Base-by-base conservation (phyloP, 768 basidiomycete genomes). In the Hypholoma fasciculare region DNA sequence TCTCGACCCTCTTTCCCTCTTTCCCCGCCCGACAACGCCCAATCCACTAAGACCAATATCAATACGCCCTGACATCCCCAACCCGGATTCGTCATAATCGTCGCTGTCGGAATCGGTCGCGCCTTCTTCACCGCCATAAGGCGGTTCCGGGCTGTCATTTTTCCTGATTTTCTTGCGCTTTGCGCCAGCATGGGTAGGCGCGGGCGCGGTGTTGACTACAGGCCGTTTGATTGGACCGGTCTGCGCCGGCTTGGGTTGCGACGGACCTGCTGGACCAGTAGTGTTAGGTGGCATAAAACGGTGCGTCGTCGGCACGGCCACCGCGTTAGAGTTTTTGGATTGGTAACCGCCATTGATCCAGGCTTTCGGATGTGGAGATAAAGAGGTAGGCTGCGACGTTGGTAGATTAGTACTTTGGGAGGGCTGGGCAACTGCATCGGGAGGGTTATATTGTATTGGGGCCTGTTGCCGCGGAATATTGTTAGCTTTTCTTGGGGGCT, bases 31-130 rank as follows among this genome's bases (percentile, higher is more conserved):
- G 17, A 65, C 61, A 1, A 78, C 76, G 23, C 78, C 78, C 49
- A 82, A 64, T 3, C 79, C 81, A 54, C 70, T 77, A 66, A 79
- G 71, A 12, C 80, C 81, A 14, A 83, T 77, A 58, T 74, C 78
- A 59, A 81, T 78, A 0, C 78, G 77, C 16, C 75, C 78, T 26
- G 68, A 62, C 63, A 62, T 66, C 8, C 57, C 69, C 40, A 67
- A 65, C 3, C 63, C 69, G 17, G 65, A 63, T 37, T 67, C 66
- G 16, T 75, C 76, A 1, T 78, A 77, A 43, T 76, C 76, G 0
- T 80, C 77, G 43, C 74, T 75, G 7, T 78, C 77, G 7, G 70
- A 71, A 42, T 75, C 78, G 51, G 73, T 76, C 12, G 60, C 67
- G 14, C 65, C 70, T 13, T 67, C 71, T 3, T 61, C 61, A 63